phyloP scores from a whole-genome alignment of 1,284 basidiomycete species.

The Apiotrichum akiyoshidainum region DNA sequence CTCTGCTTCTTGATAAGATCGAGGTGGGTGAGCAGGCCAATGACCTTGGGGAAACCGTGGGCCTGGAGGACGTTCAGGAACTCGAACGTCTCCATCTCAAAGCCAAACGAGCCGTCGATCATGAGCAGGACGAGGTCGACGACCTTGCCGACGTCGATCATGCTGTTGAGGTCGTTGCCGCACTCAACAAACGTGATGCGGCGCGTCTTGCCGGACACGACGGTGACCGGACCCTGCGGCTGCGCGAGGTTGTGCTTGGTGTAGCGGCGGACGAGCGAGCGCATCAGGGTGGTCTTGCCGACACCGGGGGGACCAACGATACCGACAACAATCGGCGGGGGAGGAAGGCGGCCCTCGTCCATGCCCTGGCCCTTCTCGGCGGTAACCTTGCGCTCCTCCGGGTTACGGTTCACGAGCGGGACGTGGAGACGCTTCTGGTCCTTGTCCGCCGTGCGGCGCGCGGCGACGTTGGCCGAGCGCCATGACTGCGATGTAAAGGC shows the following conservation, averaged over 20 bases:
- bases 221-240: conserved; percentile 89
- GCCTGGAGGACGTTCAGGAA: conserved; percentile 95
- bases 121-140: conserved; percentile 94
- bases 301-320: conserved; percentile 94
- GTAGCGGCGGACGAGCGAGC: conserved; percentile 85
- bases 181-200: conserved; percentile 95
- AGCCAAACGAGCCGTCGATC: conserved; percentile 97
- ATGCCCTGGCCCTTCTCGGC: conserved; percentile 46
- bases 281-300: conserved; percentile 94
- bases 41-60: conserved; percentile 98
- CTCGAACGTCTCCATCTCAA: conserved; percentile 99
- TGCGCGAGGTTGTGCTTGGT: conserved; percentile 92
- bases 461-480: conserved; percentile 79
- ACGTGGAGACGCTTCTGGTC: conserved; percentile 95
- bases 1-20: conserved; percentile 94
- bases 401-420: conserved; percentile 89
- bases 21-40: conserved; percentile 91
- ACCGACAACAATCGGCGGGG: conserved; percentile 93
- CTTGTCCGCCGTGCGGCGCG: conserved; percentile 83
- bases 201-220: conserved; percentile 86
- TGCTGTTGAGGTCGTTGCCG: conserved; percentile 94
- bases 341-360: conserved; percentile 54
- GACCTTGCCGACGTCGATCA: conserved; percentile 97
- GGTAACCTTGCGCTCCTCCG: conserved; percentile 63
- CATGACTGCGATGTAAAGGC: conserved; percentile 91